Base-by-base conservation (phyloP, 2,329 filamentous ascomycete genomes). In the Pseudogymnoascus sp. region DNA sequence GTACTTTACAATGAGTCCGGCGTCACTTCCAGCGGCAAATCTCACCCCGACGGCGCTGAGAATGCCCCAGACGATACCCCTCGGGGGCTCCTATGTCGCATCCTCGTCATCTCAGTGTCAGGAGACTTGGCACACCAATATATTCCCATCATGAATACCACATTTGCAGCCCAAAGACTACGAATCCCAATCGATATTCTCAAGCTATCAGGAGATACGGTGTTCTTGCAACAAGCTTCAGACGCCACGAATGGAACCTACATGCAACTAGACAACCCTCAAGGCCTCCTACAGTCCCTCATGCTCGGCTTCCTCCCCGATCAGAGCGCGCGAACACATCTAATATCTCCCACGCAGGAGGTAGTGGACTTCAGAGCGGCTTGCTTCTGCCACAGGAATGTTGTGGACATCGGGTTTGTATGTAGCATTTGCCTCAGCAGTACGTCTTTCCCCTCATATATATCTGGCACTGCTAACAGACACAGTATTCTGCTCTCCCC, bases 111-210 rank as follows among this genome's bases (percentile, higher is more conserved):
- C 61, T 96, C 90, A 58, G 92, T 97, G 4, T 96, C 90, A 55
- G 91, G 82, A 42, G 89, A 93, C 69, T 84, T 96, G 0, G 86
- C 92, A 4, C 89, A 84, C 64, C 87, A 97, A 74, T 99, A 99
- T 77, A 99, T 99, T 62, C 89, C 93, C 0, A 94, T 96, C 68
- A 99, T 99, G 94, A 99, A 99, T 77, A 85, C 88, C 69, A 96
- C 97, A 64, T 99, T 99, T 75, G 94, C 94, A 2, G 94, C 93
- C 63, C 90, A 96, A 70, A 87, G 93, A 66, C 83, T 92, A 61
- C 85, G 85, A 68, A 91, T 99, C 66, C 90, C 92, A 25, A 92
- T 99, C 69, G 94, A 99, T 74, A 93, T 96, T 35, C 83, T 96
- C 64, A 89, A 95, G 67, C 80, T 99, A 10, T 86, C 88, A 42